phyloP scores from a whole-genome alignment of 805 yeast species.

The Starmerella sp. region DNA sequence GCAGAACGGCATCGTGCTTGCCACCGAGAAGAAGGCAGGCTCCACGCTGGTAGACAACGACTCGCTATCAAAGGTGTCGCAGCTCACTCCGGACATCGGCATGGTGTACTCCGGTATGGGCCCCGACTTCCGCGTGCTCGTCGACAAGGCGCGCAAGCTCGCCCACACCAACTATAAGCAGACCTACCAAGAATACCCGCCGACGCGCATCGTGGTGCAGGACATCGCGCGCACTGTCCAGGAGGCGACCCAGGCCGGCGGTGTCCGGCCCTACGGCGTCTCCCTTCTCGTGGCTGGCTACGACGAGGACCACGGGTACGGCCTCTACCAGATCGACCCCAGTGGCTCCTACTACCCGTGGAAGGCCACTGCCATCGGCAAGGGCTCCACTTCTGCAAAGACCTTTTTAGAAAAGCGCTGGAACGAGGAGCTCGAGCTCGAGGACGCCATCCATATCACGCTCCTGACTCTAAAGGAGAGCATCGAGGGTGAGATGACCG shows the following conservation, averaged over 20 bases:
- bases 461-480: slow-evolving; percentile 87
- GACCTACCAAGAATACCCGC: slow-evolving; percentile 92
- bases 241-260: slow-evolving; percentile 97
- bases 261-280: slow-evolving; percentile 98
- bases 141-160: slow-evolving; percentile 85
- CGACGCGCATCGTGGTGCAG: slow-evolving; percentile 83
- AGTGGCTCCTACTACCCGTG: slow-evolving; percentile 97
- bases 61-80: slow-evolving; percentile 63
- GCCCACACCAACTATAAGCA: slow-evolving; percentile 90
- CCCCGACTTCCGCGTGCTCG: slow-evolving; percentile 90
- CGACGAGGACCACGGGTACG: slow-evolving; percentile 65
- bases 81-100: slow-evolving; percentile 89
- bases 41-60: slow-evolving; percentile 68
- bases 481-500: slow-evolving; percentile 95
- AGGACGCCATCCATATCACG: slow-evolving; percentile 96
- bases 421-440: slow-evolving; percentile 93
- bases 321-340: slow-evolving; percentile 94
- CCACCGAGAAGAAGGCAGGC: slow-evolving; percentile 85
- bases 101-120: slow-evolving; percentile 98
- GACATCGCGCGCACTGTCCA: slow-evolving; percentile 96
- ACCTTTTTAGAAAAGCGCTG: slow-evolving; percentile 95
- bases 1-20: slow-evolving; percentile 89
- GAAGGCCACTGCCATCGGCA: slow-evolving; percentile 99
- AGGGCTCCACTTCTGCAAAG: slow-evolving; percentile 91
- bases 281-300: slow-evolving; percentile 88